Conservation (phyloP, 768 basidiomycete genomes). For the Lanmaoa pseudosensibilis region DNA sequence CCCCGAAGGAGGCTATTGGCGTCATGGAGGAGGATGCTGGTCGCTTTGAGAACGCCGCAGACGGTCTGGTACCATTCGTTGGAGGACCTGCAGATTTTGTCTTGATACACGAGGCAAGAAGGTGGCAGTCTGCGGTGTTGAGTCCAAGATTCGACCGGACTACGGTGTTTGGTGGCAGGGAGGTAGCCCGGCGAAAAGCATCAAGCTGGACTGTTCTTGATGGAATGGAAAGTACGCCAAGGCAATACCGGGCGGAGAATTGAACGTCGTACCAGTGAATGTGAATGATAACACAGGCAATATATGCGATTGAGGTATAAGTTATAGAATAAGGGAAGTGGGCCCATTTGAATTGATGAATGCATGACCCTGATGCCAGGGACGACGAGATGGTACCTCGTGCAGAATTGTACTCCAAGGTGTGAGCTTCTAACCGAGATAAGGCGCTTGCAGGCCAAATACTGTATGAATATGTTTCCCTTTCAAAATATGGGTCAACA, state of each 20-base stretch:
- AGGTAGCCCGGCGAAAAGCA: slow-evolving; percentile 18
- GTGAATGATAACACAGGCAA: background rate
- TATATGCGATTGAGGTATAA: background rate
- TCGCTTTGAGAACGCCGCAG: background rate
- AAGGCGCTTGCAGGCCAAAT: too few relatives aligned
- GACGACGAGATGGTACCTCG: slow-evolving; percentile 1
- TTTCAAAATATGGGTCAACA: background rate
- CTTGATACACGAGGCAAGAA: slow-evolving; percentile 49
- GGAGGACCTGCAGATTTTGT: slow-evolving; percentile 59
- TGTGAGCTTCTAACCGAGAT: slow-evolving; percentile 1
- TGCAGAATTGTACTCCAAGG: background rate
- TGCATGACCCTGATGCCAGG: slow-evolving; percentile 7
- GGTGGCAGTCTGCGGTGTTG: slow-evolving; percentile 48
- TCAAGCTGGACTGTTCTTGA: slow-evolving; percentile 19
- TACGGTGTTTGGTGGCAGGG: slow-evolving; percentile 16
- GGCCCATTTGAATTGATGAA: background rate
- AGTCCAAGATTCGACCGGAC: slow-evolving; percentile 40
- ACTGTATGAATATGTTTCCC: background rate
- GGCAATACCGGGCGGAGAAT: background rate
- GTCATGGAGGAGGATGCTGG: slow-evolving; percentile 13
- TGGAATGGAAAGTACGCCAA: slow-evolving; percentile 7
- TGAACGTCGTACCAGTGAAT: background rate
- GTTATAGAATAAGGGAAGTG: background rate
- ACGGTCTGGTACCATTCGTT: slow-evolving; percentile 36
- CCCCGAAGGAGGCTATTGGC: slow-evolving; percentile 53